Percentiles rank a stretch among this genome's conserved stretches.
Conservation (phyloP, 2,329 filamentous ascomycete species). For the Periconia sp. region DNA sequence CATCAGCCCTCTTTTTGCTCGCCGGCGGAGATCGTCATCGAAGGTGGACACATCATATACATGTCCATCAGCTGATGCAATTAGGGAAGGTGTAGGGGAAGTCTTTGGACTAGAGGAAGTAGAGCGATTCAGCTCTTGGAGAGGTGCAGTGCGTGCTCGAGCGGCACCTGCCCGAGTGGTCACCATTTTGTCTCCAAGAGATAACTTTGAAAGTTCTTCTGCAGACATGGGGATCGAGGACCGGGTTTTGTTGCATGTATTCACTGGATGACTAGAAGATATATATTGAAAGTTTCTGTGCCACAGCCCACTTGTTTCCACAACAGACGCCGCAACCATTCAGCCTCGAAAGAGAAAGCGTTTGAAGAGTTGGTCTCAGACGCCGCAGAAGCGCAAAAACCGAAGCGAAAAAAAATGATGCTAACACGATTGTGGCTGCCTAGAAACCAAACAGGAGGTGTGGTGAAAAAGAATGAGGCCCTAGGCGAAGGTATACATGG, state of each 20-base stretch:
- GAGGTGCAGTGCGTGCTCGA: constrained; percentile 25
- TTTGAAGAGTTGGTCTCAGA: constrained; percentile 31
- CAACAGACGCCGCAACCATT: constrained; percentile 20
- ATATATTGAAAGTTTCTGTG: constrained; percentile 36
- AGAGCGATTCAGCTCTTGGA: constrained; percentile 10
- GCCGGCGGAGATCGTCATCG: constrained; percentile 31
- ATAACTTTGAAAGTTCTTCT: constrained; percentile 40
- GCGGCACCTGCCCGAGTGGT: constrained; percentile 40
- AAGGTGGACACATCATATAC: constrained; percentile 38
- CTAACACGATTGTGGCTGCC: constrained; percentile 33
- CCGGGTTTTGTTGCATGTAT: constrained; percentile 14
- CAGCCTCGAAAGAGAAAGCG: constrained; percentile 27
- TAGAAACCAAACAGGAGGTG: constrained; percentile 10
- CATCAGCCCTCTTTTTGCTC: constrained; percentile 32
- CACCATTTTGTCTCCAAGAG: constrained; percentile 41
- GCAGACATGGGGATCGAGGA: constrained; percentile 35
- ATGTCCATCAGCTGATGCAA: constrained; percentile 37
- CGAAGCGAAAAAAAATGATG: too few species aligned
- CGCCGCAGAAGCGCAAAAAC: constrained; percentile 35
- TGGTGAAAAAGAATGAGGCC: constrained; percentile 16
- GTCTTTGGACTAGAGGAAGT: constrained; percentile 20
- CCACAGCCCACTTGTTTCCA: constrained; percentile 33
- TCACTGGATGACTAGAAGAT: constrained; percentile 18
- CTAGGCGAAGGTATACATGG: constrained; percentile 15
- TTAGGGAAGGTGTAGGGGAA: constrained; percentile 34